Conservation (phyloP, 495 filamentous ascomycete species). For the Clavariopsis aquatica region DNA sequence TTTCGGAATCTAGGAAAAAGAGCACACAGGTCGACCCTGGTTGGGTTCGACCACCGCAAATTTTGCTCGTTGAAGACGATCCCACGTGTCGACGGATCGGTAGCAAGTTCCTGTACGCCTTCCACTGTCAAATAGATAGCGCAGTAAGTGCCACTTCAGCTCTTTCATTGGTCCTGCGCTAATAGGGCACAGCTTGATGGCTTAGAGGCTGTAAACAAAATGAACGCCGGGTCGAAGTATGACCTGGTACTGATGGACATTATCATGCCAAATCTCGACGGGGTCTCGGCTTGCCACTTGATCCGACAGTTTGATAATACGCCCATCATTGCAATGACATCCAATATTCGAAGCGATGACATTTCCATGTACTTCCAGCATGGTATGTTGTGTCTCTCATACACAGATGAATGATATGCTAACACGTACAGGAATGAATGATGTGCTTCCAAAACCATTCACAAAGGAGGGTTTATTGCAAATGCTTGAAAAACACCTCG, state of each 20-base stretch:
- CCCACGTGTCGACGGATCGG: slow-evolving; percentile 91
- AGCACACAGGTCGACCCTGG: slow-evolving; percentile 69
- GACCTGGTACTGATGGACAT: slow-evolving; percentile 98
- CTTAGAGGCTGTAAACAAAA: slow-evolving; percentile 88
- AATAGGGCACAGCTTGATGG: slow-evolving; percentile 70
- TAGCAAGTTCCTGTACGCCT: slow-evolving; percentile 86
- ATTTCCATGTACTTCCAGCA: slow-evolving; percentile 97
- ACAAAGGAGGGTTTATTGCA: slow-evolving; percentile 91
- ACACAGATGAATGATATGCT: not conserved
- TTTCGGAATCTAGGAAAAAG: slow-evolving; percentile 64
- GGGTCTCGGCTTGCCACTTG: slow-evolving; percentile 89
- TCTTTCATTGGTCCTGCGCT: slow-evolving; percentile 13
- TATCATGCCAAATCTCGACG: slow-evolving; percentile 96
- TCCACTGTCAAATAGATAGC: slow-evolving; percentile 83
- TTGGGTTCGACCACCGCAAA: slow-evolving; percentile 80
- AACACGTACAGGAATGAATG: slow-evolving; percentile 81
- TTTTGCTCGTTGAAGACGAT: slow-evolving; percentile 94
- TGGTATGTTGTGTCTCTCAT: slow-evolving; percentile 60
- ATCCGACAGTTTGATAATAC: slow-evolving; percentile 83
- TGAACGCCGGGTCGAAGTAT: slow-evolving; percentile 78
- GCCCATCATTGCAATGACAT: slow-evolving; percentile 97
- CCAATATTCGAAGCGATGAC: slow-evolving; percentile 95
- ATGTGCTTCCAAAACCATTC: slow-evolving; percentile 95
- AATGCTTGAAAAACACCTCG: slow-evolving; percentile 86
- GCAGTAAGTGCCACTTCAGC: slow-evolving; percentile 62